Evolutionary conservation across 2,329 filamentous ascomycete genomes (phyloP), one percentile per base, ranked within the genome.

Genomic region (Fusarium robinianum): DNA sequence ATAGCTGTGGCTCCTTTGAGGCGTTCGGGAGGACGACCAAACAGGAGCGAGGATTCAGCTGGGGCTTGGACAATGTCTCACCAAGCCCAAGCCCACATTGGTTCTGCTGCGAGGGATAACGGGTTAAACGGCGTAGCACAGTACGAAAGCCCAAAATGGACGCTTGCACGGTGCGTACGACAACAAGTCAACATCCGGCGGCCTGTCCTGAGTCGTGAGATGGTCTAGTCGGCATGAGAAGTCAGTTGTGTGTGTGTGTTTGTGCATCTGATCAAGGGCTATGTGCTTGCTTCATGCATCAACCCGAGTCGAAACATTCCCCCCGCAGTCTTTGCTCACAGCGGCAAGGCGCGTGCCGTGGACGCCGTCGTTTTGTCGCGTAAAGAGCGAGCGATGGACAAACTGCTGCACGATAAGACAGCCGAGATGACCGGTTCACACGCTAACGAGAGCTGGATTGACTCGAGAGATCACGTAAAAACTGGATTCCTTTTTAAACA

Each of bases 61-160:
- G 29, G 29, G 37, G 46, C 40, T 54, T 22, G 21, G 26, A 29
- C 17, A 18, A 30, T 44, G 56, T 60, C 49, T 52, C 41, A 51
- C 44, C 30, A 26, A 37, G 23, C 40, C 24, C 30, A n/a, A 24
- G 31, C 31, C 41, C 23, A 41, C 26, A 48, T 52, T 34, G 24
- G 22, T n/a, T n/a, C n/a, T n/a, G n/a, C n/a, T n/a, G n/a, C n/a
- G n/a, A n/a, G n/a, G n/a, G n/a, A n/a, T n/a, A n/a, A n/a, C n/a
- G n/a, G n/a, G n/a, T n/a, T n/a, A n/a, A n/a, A n/a, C n/a, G n/a
- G n/a, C n/a, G n/a, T n/a, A n/a, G n/a, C n/a, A n/a, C n/a, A n/a
- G n/a, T n/a, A n/a, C n/a, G n/a, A 30, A n/a, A 24, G 31, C 31
- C 41, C 23, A 41, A 29, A 48, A 48, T 34, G 24, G 22, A 42